Percentiles rank a stretch among this genome's conserved stretches.
Conservation (phyloP, 441 rosid genomes). For the Populus trichocarpa region DNA sequence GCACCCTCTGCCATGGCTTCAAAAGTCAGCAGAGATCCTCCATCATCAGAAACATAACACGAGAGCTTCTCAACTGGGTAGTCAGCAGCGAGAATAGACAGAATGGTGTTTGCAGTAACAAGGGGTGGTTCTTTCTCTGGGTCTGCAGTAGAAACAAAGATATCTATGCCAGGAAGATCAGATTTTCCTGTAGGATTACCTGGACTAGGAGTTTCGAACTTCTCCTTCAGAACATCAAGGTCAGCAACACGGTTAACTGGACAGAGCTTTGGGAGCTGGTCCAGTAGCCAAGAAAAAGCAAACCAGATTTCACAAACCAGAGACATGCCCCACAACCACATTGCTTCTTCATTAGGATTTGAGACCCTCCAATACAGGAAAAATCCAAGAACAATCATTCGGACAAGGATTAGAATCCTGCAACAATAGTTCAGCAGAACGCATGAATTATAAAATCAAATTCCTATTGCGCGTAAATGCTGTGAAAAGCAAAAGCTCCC, state of each 20-base stretch:
- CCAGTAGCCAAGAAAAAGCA: slow-evolving; percentile 77
- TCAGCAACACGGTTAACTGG: slow-evolving; percentile 52
- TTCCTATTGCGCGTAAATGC: not conserved
- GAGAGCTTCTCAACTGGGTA: slow-evolving; percentile 67
- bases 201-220: slow-evolving; percentile 43
- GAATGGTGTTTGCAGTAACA: slow-evolving; percentile 68
- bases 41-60: slow-evolving; percentile 71
- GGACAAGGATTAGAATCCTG: slow-evolving; percentile 51
- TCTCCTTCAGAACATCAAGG: slow-evolving; percentile 49
- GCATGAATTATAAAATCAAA: too few species aligned
- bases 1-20: slow-evolving; percentile 88
- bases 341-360: slow-evolving; percentile 55
- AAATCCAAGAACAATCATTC: slow-evolving; percentile 47
- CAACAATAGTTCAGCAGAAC: slow-evolving; percentile 12
- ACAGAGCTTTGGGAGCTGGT: slow-evolving; percentile 63
- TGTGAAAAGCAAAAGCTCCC: not conserved
- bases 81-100: slow-evolving; percentile 60
- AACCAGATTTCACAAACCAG: slow-evolving; percentile 70
- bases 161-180: slow-evolving; percentile 67
- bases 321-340: slow-evolving; percentile 71
- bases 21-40: slow-evolving; percentile 65
- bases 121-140: slow-evolving; percentile 76
- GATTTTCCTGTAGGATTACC: slow-evolving; percentile 53
- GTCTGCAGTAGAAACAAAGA: slow-evolving; percentile 73
- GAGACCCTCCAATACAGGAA: slow-evolving; percentile 58